These are phyloP conservation scores for Claviceps maximensis DNA, from an alignment of 2,329 filamentous ascomycete genomes.

Conservation along the genomic window DNA sequence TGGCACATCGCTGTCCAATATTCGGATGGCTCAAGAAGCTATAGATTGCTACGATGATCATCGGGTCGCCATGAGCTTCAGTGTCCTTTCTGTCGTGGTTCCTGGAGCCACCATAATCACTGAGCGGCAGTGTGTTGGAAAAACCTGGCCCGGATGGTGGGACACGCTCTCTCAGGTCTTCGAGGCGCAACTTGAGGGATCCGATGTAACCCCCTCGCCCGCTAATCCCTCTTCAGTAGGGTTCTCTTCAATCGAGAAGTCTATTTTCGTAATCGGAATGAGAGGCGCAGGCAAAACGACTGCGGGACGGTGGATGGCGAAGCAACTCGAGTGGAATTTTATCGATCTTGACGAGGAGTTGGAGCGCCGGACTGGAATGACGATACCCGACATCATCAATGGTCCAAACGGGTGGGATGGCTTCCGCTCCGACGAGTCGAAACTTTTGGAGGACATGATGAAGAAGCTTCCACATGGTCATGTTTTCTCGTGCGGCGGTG, in stretches of 20 bases:
- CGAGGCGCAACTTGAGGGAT: slow-evolving; percentile 61
- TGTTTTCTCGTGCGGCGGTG: slow-evolving; percentile 88
- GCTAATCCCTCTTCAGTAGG: slow-evolving; percentile 8
- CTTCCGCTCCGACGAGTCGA: slow-evolving; percentile 69
- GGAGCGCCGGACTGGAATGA: slow-evolving; percentile 57
- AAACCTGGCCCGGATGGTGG: slow-evolving; percentile 99
- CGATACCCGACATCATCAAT: slow-evolving; percentile 77
- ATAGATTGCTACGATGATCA: slow-evolving; percentile 96
- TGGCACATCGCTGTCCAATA: slow-evolving; percentile 33
- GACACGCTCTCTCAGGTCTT: slow-evolving; percentile 73
- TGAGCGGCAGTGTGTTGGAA: slow-evolving; percentile 86
- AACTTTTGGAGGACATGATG: slow-evolving; percentile 59
- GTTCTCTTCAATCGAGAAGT: slow-evolving; percentile 32
- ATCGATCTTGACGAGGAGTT: slow-evolving; percentile 82
- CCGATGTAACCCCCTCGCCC: slow-evolving; percentile 34
- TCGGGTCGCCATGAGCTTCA: slow-evolving; percentile 96
- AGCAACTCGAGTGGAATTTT: slow-evolving; percentile 61
- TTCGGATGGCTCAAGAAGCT: slow-evolving; percentile 46
- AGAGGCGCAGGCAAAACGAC: slow-evolving; percentile 94
- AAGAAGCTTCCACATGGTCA: slow-evolving; percentile 61
- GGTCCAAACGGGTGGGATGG: slow-evolving; percentile 65
- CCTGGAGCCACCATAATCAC: slow-evolving; percentile 62
- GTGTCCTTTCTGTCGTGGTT: slow-evolving; percentile 64
- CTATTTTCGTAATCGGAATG: slow-evolving; percentile 94
- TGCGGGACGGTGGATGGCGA: slow-evolving; percentile 72